Evolutionary conservation across 495 filamentous ascomycete genomes (phyloP), one percentile per base, ranked within the genome.

Genomic region (Pseudoneurospora amorphoporcata): DNA sequence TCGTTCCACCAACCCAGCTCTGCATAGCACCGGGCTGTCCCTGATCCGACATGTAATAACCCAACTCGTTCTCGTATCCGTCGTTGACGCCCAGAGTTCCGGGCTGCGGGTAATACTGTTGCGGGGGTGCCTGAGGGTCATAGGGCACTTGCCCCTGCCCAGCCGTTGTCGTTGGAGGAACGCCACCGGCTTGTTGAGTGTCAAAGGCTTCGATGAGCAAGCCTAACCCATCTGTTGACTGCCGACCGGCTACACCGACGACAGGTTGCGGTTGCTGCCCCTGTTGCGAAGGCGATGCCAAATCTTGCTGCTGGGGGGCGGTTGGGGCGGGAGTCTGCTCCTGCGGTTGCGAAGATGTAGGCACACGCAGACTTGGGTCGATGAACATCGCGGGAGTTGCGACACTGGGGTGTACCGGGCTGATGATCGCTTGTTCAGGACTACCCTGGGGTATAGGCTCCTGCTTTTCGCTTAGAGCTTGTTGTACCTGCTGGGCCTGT

Each of bases 21-120:
- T 73, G 75, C 71, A 72, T 72, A 23, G 70, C 71, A 16, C 69
- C 4, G 41, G 72, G 53, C 37, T 70, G 73, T 12, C 74, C 73
- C 29, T 65, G 53, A 17, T 79, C 79, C 16, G 73, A 72, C 72
- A 81, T 79, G 69, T 79, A 78, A 37, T 77, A 78, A 39, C 75
- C 74, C 42, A 81, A 58, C 68, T 81, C 78, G 42, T 77, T 68
- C 73, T 80, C 78, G 42, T 80, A 81, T 23, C 79, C 79, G 45
- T 81, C 79, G 17, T 75, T 77, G 23, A 73, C 47, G 4, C 71
- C 69, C 70, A 77, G 69, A 68, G 65, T 65, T 17, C 70, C 47
- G n/a, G 69, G 45, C 40, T 70, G 75, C 35, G 72, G 68, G 39
- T 75, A 80, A 39, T 80, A 78, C 14, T 73, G 72, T 39, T 76